Evolutionary conservation across 1,284 basidiomycete genomes (phyloP), one percentile per base, ranked within the genome.

Genomic region (Vanrija sp.): DNA sequence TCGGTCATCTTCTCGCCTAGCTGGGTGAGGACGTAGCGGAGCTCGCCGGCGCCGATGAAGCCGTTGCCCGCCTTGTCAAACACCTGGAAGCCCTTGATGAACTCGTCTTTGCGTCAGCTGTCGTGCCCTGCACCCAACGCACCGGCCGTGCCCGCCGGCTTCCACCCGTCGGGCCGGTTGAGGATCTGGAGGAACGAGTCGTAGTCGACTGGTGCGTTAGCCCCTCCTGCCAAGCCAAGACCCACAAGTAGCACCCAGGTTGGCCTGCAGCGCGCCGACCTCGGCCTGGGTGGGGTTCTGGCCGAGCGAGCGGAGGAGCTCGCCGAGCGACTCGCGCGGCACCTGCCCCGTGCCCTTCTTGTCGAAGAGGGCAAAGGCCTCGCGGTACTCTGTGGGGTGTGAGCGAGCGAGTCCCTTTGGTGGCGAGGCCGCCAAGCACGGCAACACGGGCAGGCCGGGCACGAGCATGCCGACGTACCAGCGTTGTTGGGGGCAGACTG

Each of bases 281-380:
- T 98, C 93, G 23, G 90, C 88, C 76, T 98, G 95, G 0, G 96
- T 98, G 6, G 95, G 95, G 76, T 98, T 98, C 80, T 98, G 95
- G 1, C 96, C 96, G 1, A 98, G 79, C 0, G 93, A 92, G 47
- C 96, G 85, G 18, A 98, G 79, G 7, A 98, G 84, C 77, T 98
- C 95, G n/a, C 95, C 95, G 1, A 98, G 80, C 0, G 86, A 88
- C 63, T 94, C 89, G 16, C 88, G 80, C 9, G 90, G 86, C 35
- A 98, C 89, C 41, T 87, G 82, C 18, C 93, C 92, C 3, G 88
- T 90, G 27, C 95, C 94, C 66, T 87, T 86, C 80, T 98, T 98
- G 80, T 98, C 95, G 73, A 98, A 98, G 23, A 98, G 85, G 31
- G 93, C 92, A 71, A 98, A 97, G 6, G 94, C 94, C 77, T 97